These are phyloP conservation scores for Gnomoniopsis smithogilvyi DNA, from an alignment of 2,329 filamentous ascomycete species.

Conservation along the genomic window DNA sequence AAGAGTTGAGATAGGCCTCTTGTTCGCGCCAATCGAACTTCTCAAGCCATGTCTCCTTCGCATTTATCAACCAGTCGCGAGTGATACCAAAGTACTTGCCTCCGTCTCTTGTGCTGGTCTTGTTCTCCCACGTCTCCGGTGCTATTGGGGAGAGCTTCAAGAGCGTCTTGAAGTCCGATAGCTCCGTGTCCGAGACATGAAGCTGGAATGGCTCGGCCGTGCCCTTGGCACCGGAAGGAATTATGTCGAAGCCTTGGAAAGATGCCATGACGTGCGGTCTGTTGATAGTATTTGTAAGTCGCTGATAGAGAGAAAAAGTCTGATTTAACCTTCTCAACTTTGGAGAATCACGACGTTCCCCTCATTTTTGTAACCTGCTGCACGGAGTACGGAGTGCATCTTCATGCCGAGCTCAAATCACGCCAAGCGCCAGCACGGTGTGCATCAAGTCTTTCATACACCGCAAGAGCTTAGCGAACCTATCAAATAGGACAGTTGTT, in stretches of 20 bases:
- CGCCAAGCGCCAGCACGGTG: no score
- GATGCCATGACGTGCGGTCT: background rate
- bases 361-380: no score
- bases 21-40: slow-evolving; percentile 44
- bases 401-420: no score
- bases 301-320: background rate
- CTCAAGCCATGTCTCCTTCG: slow-evolving; percentile 35
- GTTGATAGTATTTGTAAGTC: background rate
- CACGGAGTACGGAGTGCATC: no score
- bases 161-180: slow-evolving; percentile 1
- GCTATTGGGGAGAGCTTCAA: slow-evolving; percentile 1
- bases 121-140: slow-evolving; percentile 3
- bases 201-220: background rate
- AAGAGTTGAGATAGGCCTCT: slow-evolving; percentile 38
- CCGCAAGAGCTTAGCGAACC: no score
- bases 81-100: slow-evolving; percentile 5
- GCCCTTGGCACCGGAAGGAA: background rate
- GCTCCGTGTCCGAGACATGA: background rate
- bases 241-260: slow-evolving; percentile 1
- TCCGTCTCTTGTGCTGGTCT: background rate
- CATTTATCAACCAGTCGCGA: slow-evolving; percentile 16
- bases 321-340: background rate
- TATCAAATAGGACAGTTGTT: no score
- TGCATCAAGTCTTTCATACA: no score
- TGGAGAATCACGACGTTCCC: no score